A percentile compares a stretch with the other conserved stretches of the same genome.
These are phyloP conservation scores for Ulota crispa DNA, from an alignment of 225 moss, liverwort and hornwort species.

Conservation along the genomic window DNA sequence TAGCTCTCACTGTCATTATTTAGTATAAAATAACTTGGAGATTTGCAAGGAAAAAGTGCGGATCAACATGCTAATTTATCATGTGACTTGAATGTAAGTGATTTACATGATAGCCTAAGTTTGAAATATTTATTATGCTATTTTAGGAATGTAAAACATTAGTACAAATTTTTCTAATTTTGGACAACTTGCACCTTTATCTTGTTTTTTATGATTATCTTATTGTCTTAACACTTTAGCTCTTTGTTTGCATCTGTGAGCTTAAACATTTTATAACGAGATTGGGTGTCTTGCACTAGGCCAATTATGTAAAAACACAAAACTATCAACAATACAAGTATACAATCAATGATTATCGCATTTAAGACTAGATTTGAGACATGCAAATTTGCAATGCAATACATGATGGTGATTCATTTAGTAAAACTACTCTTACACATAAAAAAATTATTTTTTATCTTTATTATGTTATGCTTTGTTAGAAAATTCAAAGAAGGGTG, in stretches of 20 bases:
- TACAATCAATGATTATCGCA: neutral
- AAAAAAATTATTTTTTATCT: neutral
- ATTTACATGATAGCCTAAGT: no score
- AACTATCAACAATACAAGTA: no score
- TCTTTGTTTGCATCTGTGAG: neutral
- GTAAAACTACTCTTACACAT: neutral
- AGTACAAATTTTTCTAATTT: neutral
- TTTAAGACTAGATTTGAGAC: neutral
- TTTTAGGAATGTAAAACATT: no score
- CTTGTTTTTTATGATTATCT: neutral
- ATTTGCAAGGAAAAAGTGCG: neutral
- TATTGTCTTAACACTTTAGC: neutral
- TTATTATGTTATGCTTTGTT: neutral
- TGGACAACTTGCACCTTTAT: neutral
- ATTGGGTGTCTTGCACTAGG: no score
- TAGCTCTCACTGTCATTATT: neutral
- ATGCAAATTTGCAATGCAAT: neutral
- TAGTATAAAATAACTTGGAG: neutral
- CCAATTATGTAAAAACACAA: no score
- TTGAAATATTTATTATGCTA: no score
- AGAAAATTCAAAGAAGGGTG: neutral
- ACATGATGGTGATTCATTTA: neutral
- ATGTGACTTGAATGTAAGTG: rapidly evolving
- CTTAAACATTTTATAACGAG: no score
- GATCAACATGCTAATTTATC: neutral